Conservation (phyloP, 768 basidiomycete species). For the Suillus subluteus region DNA sequence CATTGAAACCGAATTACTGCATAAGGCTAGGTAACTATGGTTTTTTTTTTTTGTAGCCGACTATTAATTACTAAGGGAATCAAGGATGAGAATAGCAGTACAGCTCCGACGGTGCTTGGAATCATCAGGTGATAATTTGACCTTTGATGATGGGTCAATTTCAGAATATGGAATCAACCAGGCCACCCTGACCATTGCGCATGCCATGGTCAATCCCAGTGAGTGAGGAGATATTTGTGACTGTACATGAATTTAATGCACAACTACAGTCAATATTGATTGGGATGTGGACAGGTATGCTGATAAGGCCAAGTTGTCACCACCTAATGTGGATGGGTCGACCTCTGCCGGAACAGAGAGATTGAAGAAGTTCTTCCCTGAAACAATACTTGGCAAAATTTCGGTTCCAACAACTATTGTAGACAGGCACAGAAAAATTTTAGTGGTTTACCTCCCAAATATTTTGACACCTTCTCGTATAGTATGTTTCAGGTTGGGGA, state of each 20-base stretch:
- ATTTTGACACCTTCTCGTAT: neutral
- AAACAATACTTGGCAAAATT: neutral
- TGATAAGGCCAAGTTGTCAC: no score
- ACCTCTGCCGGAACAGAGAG: no score
- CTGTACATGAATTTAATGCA: no score
- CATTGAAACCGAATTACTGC: neutral
- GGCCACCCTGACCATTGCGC: neutral
- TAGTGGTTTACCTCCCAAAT: neutral
- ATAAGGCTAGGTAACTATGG: neutral
- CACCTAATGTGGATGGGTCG: no score
- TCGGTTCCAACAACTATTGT: no score
- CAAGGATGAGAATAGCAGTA: neutral
- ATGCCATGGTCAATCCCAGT: no score
- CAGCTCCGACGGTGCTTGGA: neutral
- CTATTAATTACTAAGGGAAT: neutral
- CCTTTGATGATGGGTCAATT: neutral
- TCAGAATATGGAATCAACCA: neutral
- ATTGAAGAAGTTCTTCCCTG: no score
- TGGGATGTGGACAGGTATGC: no score
- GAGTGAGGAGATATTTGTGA: no score
- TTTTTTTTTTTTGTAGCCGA: neutral
- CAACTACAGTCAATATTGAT: no score
- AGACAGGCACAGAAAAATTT: neutral
- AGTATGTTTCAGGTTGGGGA: neutral
- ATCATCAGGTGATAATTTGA: neutral